phyloP scores from a whole-genome alignment of 495 filamentous ascomycete species.

The Geoglossum glabrum region DNA sequence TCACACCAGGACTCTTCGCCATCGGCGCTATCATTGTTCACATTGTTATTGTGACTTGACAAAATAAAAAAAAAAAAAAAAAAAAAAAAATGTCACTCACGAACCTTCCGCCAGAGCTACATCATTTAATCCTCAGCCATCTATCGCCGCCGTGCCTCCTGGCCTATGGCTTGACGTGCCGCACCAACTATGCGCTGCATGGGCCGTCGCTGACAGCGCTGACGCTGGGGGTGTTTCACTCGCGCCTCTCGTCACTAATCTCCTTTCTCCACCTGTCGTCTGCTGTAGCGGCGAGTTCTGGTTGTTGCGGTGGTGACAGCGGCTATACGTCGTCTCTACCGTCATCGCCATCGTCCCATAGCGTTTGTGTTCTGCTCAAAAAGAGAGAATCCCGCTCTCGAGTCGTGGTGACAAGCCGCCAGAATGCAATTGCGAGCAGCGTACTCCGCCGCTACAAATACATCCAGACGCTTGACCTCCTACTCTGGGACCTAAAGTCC shows the following conservation, averaged over 20 bases:
- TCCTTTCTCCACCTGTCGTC: not conserved
- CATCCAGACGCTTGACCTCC: not conserved
- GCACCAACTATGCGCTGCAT: too few species aligned
- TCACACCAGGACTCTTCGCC: too few species aligned
- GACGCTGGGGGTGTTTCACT: constrained; percentile 2
- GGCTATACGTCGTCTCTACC: too few species aligned
- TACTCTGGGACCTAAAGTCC: constrained; percentile 1
- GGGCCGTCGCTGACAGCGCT: not conserved
- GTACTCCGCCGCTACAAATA: not conserved
- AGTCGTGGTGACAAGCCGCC: not conserved
- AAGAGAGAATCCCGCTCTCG: not conserved
- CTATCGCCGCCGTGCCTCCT: too few species aligned
- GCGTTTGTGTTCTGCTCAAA: not conserved
- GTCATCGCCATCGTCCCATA: too few species aligned
- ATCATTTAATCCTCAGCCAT: not conserved
- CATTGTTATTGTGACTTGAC: too few species aligned
- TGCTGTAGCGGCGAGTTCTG: too few species aligned
- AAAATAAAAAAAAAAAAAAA: too few species aligned
- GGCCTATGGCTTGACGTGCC: too few species aligned
- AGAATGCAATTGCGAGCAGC: not conserved
- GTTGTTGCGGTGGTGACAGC: not conserved
- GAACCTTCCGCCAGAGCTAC: not conserved
- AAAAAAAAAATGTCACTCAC: not conserved
- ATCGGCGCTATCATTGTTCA: too few species aligned
- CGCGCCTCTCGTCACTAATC: not conserved